Percentiles rank a stretch among this genome's conserved stretches.
Conservation (phyloP, 148 eudicot genomes). For the Fagopyrum tataricum region DNA sequence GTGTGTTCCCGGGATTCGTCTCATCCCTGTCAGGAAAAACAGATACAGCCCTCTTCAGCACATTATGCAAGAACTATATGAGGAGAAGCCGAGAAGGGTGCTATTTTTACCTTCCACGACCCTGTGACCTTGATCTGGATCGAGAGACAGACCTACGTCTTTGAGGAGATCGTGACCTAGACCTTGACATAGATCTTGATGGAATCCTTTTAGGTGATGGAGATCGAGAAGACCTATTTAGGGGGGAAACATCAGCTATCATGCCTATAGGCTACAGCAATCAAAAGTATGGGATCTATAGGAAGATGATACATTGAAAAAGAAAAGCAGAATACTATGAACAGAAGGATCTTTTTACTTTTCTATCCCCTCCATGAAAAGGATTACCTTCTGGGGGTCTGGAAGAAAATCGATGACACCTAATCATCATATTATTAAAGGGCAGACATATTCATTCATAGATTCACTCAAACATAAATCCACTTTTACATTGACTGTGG, state of each 20-base stretch:
- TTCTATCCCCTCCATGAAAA: background rate
- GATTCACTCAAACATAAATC: too few species aligned
- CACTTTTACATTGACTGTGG: too few species aligned
- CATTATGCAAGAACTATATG: background rate
- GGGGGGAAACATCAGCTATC: background rate
- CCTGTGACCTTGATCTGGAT: conserved; percentile 45
- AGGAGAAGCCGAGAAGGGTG: too few species aligned
- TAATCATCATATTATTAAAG: too few species aligned
- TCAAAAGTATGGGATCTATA: background rate
- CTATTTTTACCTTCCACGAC: conserved; percentile 56
- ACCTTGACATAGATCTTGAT: conserved; percentile 47
- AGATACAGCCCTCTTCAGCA: conserved; percentile 9
- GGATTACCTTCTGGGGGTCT: too few species aligned
- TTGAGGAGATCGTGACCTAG: conserved; percentile 52
- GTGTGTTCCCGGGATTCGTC: conserved; percentile 71
- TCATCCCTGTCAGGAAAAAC: conserved; percentile 42
- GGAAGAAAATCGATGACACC: too few species aligned
- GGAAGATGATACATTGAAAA: background rate
- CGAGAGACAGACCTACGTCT: conserved; percentile 39
- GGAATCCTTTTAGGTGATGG: conserved; percentile 50
- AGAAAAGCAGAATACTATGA: background rate
- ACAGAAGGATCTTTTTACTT: background rate
- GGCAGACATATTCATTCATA: too few species aligned
- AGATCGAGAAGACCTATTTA: conserved; percentile 47
- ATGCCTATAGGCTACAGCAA: too few species aligned